Evolutionary conservation across 768 basidiomycete genomes (phyloP), one percentile per base, ranked within the genome.

Genomic region (Amanita inopinata): DNA sequence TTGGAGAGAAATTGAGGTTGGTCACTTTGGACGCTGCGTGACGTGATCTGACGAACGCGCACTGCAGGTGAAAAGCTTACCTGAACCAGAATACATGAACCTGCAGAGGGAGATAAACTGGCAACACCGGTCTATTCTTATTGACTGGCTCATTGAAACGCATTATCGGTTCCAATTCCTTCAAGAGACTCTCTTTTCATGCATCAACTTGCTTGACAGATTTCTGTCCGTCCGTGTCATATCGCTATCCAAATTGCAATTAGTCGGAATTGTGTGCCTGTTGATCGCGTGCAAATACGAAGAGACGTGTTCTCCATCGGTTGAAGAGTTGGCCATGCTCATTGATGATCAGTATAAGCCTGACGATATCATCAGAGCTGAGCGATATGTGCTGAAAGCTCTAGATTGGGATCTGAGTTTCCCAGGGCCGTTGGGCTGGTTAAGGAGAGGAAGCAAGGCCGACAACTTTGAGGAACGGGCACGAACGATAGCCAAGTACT

Each of bases 81-180:
- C 93, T 2, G 79, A 83, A 47, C 74, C 85, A 0, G 70, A 80
- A 46, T 96, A 94, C 61, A 93, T 96, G 85, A 65, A 76, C 9
- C 71, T 61, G 46, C 91, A 97, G 60, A 74, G 75, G 45, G 83
- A 90, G 41, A 71, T 96, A 20, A 80, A 78, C 10, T 94, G 90
- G 90, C 77, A 78, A 38, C 89, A 92, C 78, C 83, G 91, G 8
- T 82, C 79, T 5, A 77, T 92, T 38, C 76, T 97, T 12, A 78
- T 86, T 49, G 92, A 94, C 68, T 96, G 91, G 91, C 70, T 97
- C 46, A 78, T 96, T 49, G 87, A 92, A 61, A 82, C 93, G 11
- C 93, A 96, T 57, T 72, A 73, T 38, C 82, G 82, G 50, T 93
- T 92, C 70, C 77, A 78, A 43, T 71, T 96, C 22, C 69, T 87